Conservation (phyloP, 306 rosid genomes). For the Cicer arietinum region DNA sequence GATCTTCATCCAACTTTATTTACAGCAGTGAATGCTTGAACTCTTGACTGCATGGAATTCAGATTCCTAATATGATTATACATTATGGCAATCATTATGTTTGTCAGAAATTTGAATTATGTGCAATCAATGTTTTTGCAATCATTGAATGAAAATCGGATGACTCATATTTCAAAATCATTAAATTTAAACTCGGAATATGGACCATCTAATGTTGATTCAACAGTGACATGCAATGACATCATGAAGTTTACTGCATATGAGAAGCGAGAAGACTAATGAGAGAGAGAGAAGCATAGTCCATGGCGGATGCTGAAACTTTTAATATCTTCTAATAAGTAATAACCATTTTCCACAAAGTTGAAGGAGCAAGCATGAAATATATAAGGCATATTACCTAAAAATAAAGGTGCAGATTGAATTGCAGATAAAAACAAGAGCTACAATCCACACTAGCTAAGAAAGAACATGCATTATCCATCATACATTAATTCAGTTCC, state of each 20-base stretch:
- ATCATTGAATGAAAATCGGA: background rate
- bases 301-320: background rate
- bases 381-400: slow-evolving; percentile 20
- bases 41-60: background rate
- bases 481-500: slow-evolving; percentile 35
- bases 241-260: background rate
- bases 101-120: too few relatives aligned
- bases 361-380: background rate
- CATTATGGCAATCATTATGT: background rate
- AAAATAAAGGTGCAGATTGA: background rate
- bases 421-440: slow-evolving; percentile 31
- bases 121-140: background rate
- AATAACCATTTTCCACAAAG: background rate
- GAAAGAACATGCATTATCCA: slow-evolving; percentile 30
- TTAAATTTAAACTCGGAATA: background rate
- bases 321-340: background rate
- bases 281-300: background rate
- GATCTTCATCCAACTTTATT: too few relatives aligned
- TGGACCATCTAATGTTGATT: background rate
- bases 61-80: background rate
- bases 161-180: background rate
- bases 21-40: too few relatives aligned
- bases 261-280: background rate
- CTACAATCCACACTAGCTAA: slow-evolving; percentile 29
- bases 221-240: background rate